Conservation (phyloP, 164 flowering plant genomes). For the Warburgia ugandensis region DNA sequence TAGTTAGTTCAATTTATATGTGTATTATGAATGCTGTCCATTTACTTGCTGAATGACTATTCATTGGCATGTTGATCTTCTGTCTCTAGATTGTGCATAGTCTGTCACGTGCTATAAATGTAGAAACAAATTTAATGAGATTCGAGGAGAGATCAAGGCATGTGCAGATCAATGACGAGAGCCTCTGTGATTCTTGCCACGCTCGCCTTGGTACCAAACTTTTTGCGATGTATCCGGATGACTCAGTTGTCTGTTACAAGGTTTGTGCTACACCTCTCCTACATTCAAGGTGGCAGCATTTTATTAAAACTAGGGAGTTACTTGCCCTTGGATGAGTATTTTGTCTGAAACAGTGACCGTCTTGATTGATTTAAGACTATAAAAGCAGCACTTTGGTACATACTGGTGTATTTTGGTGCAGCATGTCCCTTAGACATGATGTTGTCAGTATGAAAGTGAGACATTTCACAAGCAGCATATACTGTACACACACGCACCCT, state of each 20-base stretch:
- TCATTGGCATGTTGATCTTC: not conserved
- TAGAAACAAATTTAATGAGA: constrained; percentile 72
- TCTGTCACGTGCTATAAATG: constrained; percentile 67
- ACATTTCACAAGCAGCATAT: too few species aligned
- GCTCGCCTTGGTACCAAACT: constrained; percentile 95
- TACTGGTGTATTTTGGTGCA: not conserved
- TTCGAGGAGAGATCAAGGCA: constrained; percentile 87
- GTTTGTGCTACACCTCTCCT: constrained; percentile 28
- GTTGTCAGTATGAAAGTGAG: not conserved
- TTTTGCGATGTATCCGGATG: constrained; percentile 98
- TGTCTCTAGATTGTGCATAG: constrained; percentile 62
- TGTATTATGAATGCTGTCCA: not conserved
- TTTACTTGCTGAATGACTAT: not conserved
- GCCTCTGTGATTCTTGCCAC: constrained; percentile 93
- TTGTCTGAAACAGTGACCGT: not conserved
- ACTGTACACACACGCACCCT: too few species aligned
- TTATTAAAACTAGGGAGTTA: not conserved
- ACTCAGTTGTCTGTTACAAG: constrained; percentile 94
- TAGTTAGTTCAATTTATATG: not conserved
- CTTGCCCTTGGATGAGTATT: not conserved
- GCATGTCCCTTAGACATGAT: not conserved
- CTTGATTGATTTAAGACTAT: not conserved
- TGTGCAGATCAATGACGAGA: constrained; percentile 92
- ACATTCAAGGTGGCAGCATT: not conserved
- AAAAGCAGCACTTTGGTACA: not conserved